phyloP scores from a whole-genome alignment of 305 asterid genomes.

The Fraxinus nigra region DNA sequence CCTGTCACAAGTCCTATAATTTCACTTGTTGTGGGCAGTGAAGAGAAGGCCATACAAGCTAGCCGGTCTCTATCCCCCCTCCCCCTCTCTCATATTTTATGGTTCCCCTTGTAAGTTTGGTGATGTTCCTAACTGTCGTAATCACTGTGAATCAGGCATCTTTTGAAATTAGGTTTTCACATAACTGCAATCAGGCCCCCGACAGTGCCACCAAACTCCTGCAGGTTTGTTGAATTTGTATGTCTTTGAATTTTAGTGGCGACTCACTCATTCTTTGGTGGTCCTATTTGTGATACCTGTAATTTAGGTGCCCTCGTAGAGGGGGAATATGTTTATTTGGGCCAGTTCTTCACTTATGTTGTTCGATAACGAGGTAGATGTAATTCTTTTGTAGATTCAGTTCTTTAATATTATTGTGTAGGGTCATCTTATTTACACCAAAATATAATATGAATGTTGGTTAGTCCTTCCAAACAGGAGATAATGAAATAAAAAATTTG shows the following conservation, averaged over 20 bases:
- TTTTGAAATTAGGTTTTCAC: conserved; percentile 72
- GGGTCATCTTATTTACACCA: background rate
- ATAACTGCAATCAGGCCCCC: conserved; percentile 93
- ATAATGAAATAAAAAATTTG: background rate
- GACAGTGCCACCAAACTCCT: conserved; percentile 92
- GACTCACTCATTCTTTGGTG: background rate
- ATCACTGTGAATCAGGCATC: conserved; percentile 63
- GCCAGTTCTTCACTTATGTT: background rate
- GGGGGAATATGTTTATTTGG: background rate
- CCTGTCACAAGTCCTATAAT: conserved; percentile 78
- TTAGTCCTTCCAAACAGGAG: background rate
- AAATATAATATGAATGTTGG: background rate
- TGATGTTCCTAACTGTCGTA: conserved; percentile 19
- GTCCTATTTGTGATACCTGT: background rate
- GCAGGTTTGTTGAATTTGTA: conserved; percentile 61
- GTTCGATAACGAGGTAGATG: background rate
- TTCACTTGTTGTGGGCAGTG: conserved; percentile 82
- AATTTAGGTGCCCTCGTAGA: background rate
- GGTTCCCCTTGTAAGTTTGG: background rate
- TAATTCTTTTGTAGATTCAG: background rate
- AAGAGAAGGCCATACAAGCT: conserved; percentile 84
- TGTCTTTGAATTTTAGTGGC: background rate
- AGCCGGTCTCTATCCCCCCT: conserved; percentile 56
- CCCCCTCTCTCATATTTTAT: background rate
- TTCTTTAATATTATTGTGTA: background rate